Conservation (phyloP, 208 protist genomes). For the Trypanosomatidae sp. region DNA sequence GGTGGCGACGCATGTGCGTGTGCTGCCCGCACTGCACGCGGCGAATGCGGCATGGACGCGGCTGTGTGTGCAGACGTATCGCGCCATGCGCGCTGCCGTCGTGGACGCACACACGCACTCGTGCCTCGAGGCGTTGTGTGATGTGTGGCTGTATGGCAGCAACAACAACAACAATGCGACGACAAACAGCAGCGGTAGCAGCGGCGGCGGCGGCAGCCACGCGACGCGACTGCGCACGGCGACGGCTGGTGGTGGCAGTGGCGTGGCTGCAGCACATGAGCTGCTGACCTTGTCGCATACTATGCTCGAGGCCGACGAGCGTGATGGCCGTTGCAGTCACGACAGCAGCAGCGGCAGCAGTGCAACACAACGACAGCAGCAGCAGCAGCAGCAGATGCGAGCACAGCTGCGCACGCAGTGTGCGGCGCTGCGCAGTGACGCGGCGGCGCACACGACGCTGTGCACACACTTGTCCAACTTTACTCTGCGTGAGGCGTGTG, state of each 20-base stretch:
- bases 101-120: slow-evolving; percentile 18
- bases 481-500: slow-evolving; percentile 50
- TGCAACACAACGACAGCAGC: not conserved
- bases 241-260: slow-evolving; percentile 6
- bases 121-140: slow-evolving; percentile 16
- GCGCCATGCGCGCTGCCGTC: slow-evolving; percentile 27
- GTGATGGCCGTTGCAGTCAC: too few species aligned
- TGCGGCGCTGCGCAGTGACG: slow-evolving; percentile 21
- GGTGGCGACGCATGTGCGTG: slow-evolving; percentile 22
- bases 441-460: slow-evolving; percentile 32
- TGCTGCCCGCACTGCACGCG: slow-evolving; percentile 62
- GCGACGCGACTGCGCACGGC: slow-evolving; percentile 14
- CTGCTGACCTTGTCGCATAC: too few species aligned
- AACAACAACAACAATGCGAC: not conserved
- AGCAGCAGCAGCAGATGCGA: not conserved
- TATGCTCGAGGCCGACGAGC: too few species aligned
- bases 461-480: slow-evolving; percentile 59
- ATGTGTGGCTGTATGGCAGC: not conserved
- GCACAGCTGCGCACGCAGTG: slow-evolving; percentile 8
- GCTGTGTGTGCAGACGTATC: slow-evolving; percentile 42
- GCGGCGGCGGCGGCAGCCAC: too few species aligned
- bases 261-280: slow-evolving; percentile 11
- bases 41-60: slow-evolving; percentile 58
- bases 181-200: too few species aligned
- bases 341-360: not conserved